Conservation (phyloP, 2,329 filamentous ascomycete genomes). For the Epichloe festucae region DNA sequence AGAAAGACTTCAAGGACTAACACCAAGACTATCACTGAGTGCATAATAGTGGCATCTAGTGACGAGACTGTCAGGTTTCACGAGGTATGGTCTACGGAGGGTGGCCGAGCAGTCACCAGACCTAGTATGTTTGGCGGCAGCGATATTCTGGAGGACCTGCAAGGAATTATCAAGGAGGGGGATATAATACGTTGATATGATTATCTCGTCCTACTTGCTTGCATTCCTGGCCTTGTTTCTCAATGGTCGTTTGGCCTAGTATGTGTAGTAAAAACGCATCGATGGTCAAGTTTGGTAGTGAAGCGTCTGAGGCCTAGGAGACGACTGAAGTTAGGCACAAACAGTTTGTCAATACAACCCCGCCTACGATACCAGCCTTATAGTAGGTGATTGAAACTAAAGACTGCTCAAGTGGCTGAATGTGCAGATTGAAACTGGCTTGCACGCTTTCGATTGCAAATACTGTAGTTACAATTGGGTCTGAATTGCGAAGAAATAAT, state of each 20-base stretch:
- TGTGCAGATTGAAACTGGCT: too few species aligned
- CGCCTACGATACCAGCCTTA: background rate
- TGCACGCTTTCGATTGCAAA: background rate
- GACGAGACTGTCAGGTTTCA: slow-evolving; percentile 92
- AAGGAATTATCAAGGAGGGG: slow-evolving; percentile 63
- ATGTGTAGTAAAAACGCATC: background rate
- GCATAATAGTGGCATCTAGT: slow-evolving; percentile 82
- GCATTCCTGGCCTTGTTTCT: background rate
- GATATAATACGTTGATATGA: slow-evolving; percentile 52
- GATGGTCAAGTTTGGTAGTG: background rate
- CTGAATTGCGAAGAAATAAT: background rate
- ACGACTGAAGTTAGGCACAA: background rate
- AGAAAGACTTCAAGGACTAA: slow-evolving; percentile 12
- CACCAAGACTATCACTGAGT: slow-evolving; percentile 29
- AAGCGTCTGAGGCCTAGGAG: background rate
- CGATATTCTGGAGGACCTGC: slow-evolving; percentile 69
- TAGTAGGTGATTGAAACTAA: background rate
- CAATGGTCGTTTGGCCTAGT: background rate
- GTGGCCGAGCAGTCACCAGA: slow-evolving; percentile 37
- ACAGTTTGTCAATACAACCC: background rate
- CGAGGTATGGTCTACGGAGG: slow-evolving; percentile 70
- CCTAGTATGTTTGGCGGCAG: slow-evolving; percentile 64
- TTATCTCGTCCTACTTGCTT: background rate
- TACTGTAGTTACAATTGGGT: background rate
- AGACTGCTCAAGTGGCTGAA: too few species aligned